These are phyloP conservation scores for Teratosphaeriaceae sp. DNA, from an alignment of 2,329 filamentous ascomycete genomes.

Conservation along the genomic window DNA sequence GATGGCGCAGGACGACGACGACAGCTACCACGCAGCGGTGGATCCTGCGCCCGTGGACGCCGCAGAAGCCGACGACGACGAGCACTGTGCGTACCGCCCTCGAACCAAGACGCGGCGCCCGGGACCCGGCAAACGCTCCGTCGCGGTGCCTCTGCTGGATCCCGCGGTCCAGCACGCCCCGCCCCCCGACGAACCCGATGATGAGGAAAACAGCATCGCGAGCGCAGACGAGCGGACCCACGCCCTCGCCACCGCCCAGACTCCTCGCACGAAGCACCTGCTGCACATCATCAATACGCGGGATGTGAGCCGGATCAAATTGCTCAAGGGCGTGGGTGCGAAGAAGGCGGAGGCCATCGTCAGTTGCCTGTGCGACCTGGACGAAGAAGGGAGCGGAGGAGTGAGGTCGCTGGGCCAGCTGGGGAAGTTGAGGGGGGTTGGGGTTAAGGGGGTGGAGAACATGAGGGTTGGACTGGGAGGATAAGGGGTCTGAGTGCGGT, in stretches of 20 bases:
- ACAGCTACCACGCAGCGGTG: slow-evolving; percentile 35
- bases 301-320: slow-evolving; percentile 58
- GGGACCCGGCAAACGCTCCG: slow-evolving; percentile 8
- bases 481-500: slow-evolving; percentile 4
- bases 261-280: slow-evolving; percentile 56
- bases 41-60: not conserved
- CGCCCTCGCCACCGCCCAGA: slow-evolving; percentile 27
- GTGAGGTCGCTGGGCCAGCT: slow-evolving; percentile 37
- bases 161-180: slow-evolving; percentile 11
- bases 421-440: slow-evolving; percentile 43
- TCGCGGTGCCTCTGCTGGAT: slow-evolving; percentile 7
- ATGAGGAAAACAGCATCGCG: slow-evolving; percentile 20
- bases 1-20: slow-evolving; percentile 28
- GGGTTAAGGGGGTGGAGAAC: slow-evolving; percentile 44
- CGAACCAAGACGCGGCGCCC: slow-evolving; percentile 30
- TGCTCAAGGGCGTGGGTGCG: slow-evolving; percentile 62
- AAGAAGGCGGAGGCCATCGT: slow-evolving; percentile 59
- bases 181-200: slow-evolving; percentile 14
- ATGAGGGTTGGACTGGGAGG: slow-evolving; percentile 36
- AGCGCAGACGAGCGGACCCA: slow-evolving; percentile 28
- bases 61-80: slow-evolving; percentile 27
- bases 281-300: slow-evolving; percentile 68
- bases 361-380: slow-evolving; percentile 41
- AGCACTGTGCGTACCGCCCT: slow-evolving; percentile 33
- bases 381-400: slow-evolving; percentile 25